These are phyloP conservation scores for Dothiorella sarmentorum DNA, from an alignment of 2,329 filamentous ascomycete genomes.

Conservation along the genomic window DNA sequence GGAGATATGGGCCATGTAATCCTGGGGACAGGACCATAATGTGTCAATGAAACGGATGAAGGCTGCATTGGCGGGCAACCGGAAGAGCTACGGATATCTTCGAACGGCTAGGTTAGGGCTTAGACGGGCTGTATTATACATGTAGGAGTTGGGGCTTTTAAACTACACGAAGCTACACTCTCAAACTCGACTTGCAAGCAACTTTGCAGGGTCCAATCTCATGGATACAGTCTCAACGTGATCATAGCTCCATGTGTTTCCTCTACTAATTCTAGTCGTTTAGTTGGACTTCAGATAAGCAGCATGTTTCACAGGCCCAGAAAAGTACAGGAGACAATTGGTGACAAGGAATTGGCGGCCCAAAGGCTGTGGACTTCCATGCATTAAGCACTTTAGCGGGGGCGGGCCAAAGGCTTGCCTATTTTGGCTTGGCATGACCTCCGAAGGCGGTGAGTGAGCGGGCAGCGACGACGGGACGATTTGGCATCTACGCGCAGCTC, in stretches of 20 bases:
- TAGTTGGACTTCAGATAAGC: no score
- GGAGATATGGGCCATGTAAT: not conserved
- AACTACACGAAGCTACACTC: not conserved
- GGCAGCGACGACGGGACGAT: constrained; percentile 12
- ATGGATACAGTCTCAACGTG: no score
- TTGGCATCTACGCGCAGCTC: constrained; percentile 15
- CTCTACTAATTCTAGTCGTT: no score
- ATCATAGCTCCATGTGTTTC: no score
- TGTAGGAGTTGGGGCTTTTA: not conserved
- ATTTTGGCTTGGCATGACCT: no score
- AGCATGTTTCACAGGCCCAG: no score
- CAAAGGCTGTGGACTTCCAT: no score
- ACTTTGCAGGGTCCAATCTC: no score
- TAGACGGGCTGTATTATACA: constrained; percentile 10
- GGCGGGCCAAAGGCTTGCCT: not conserved
- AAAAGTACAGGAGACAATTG: no score
- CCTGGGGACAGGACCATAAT: not conserved
- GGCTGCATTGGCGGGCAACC: not conserved
- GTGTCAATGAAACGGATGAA: not conserved
- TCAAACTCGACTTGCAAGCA: no score
- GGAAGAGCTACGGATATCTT: not conserved
- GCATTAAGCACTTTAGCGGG: not conserved
- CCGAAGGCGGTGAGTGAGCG: constrained; percentile 6
- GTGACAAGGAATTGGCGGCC: no score
- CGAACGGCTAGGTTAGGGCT: not conserved